Conservation (phyloP, 306 rosid genomes). For the Cyamopsis tetragonoloba region DNA sequence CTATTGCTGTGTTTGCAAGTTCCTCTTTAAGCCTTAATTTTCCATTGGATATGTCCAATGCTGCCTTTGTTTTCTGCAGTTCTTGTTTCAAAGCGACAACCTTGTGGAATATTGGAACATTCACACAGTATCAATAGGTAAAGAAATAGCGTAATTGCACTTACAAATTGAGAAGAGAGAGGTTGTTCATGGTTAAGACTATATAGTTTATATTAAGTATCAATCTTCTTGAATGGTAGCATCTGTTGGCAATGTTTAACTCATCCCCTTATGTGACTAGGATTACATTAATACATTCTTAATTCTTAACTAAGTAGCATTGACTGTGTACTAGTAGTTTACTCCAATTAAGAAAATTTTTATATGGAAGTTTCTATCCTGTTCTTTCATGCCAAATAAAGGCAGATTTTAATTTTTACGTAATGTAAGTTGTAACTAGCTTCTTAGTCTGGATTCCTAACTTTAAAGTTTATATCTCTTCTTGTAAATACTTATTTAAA, state of each 20-base stretch:
- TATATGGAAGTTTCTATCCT: neutral
- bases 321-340: neutral
- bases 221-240: too few relatives aligned
- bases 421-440: too few relatives aligned
- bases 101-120: slow-evolving; percentile 34
- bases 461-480: too few relatives aligned
- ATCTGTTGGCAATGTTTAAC: too few relatives aligned
- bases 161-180: neutral
- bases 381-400: neutral
- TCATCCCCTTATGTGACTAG: too few relatives aligned
- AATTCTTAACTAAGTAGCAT: neutral
- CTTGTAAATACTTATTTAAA: too few relatives aligned
- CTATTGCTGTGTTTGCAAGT: slow-evolving; percentile 68
- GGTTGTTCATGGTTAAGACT: neutral
- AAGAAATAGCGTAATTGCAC: neutral
- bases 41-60: slow-evolving; percentile 59
- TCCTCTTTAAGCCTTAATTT: slow-evolving; percentile 70
- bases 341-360: neutral
- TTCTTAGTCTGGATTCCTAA: too few relatives aligned
- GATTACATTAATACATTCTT: neutral
- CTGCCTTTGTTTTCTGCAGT: slow-evolving; percentile 64
- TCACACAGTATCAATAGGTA: neutral
- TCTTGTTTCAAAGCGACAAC: slow-evolving; percentile 70
- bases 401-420: too few relatives aligned
- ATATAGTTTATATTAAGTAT: too few relatives aligned